Percentiles rank a stretch among this genome's conserved stretches.
Conservation (phyloP, 768 basidiomycete genomes). For the Suillus lakei region DNA sequence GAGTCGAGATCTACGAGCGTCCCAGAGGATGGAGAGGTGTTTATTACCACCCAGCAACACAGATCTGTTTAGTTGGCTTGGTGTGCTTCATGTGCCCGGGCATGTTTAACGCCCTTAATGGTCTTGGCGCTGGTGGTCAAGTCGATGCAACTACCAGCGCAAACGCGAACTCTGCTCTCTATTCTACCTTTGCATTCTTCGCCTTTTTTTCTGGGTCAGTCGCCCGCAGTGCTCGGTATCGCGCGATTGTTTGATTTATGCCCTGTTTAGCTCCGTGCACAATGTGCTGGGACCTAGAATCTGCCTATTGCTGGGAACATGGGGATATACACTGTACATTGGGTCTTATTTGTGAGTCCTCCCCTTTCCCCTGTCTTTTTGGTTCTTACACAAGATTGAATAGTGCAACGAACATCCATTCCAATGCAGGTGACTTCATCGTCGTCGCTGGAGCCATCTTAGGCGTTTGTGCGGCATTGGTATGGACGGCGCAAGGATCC, state of each 20-base stretch:
- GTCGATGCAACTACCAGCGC: constrained; percentile 66
- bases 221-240: not conserved
- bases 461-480: constrained; percentile 70
- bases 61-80: constrained; percentile 65
- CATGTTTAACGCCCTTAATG: constrained; percentile 80
- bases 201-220: constrained; percentile 77
- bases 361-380: not conserved
- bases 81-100: constrained; percentile 67
- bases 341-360: constrained; percentile 69
- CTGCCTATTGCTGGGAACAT: constrained; percentile 74
- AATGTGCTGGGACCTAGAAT: constrained; percentile 79
- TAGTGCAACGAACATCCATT: constrained; percentile 75
- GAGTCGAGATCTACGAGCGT: constrained; percentile 44
- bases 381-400: constrained; percentile 2
- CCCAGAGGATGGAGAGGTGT: constrained; percentile 57
- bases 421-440: constrained; percentile 62
- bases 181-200: constrained; percentile 62
- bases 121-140: constrained; percentile 81
- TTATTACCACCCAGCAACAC: constrained; percentile 56
- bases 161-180: constrained; percentile 72
- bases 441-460: constrained; percentile 74
- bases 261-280: constrained; percentile 71
- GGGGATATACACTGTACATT: constrained; percentile 79
- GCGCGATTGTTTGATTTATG: not conserved
- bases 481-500: constrained; percentile 88